Base-by-base conservation (phyloP, 2,329 filamentous ascomycete species). In the Trichoderma arundinaceum region DNA sequence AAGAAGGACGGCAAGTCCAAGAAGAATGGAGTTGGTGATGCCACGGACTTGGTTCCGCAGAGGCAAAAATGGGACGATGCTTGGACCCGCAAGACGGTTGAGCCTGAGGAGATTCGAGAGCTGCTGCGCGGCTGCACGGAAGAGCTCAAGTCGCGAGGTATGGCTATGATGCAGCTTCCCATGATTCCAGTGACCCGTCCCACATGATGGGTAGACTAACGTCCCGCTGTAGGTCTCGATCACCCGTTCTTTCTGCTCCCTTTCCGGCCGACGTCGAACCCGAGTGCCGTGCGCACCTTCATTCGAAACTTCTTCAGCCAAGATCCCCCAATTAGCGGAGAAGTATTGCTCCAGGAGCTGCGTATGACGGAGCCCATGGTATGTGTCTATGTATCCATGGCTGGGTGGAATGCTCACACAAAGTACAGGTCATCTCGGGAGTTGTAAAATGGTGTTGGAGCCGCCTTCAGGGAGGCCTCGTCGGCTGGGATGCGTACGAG, bases 371-470 rank as follows among this genome's bases (percentile, higher is more conserved):
- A 97, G 78, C 93, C 94, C 66, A 92, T 97, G 90, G 94, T 97
- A 84, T 70, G 87, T 73, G 13, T 38, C 22, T 15, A n/a, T 32
- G 43, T 52, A 8, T 19, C 17, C 7, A 19, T 43, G 54, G 22
- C 32, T 53, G 61, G 54, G 54, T 13, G 17, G 32, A 53, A 33
- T 43, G 56, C 78, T 72, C 78, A 71, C 59, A 57, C 56, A 41
- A 19, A 7, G 52, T 44, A 35, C 69, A 97, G 92, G 93, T 96
- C 65, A 86, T 99, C 62, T 94, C 93, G 69, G 95, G 94, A 72
- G 93, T 97, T 48, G 84, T 95, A 70, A 99, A 98, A 82, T 99
- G 95, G 95, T 98, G 94, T 78, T 99, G 95, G 95, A 94, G 92
- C 76, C 88, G 95, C 79, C 82, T 99, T 58, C 88, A 90, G 48